Conservation (phyloP, 768 basidiomycete genomes). For the Nidularia sp. region DNA sequence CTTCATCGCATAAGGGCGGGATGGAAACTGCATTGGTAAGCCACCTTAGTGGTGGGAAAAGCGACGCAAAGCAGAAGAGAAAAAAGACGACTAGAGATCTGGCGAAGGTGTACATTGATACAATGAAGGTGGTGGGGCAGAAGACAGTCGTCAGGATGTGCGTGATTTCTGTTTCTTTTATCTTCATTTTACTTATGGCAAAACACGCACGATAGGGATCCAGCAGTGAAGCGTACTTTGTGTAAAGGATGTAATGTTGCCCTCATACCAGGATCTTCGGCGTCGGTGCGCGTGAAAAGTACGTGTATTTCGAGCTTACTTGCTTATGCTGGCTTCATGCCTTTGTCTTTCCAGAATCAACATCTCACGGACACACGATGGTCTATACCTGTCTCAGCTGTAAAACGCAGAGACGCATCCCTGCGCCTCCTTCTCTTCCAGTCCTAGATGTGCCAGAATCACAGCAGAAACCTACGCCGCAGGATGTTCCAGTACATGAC, state of each 20-base stretch:
- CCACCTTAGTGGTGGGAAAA: not conserved
- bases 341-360: conserved; percentile 17
- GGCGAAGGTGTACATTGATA: conserved; percentile 57
- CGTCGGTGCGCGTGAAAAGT: conserved; percentile 65
- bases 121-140: conserved; percentile 69
- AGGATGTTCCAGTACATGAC: not conserved
- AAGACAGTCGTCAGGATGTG: conserved; percentile 80
- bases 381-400: conserved; percentile 60
- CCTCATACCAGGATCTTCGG: conserved; percentile 66
- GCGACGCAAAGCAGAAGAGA: conserved; percentile 11
- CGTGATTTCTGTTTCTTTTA: conserved; percentile 14
- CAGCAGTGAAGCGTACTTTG: conserved; percentile 74
- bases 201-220: conserved; percentile 50
- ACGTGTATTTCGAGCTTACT: conserved; percentile 11
- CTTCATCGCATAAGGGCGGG: not conserved
- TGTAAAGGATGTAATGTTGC: conserved; percentile 67
- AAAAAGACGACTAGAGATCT: conserved; percentile 40
- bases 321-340: not conserved
- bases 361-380: conserved; percentile 50
- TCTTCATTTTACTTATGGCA: not conserved
- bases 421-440: conserved; percentile 46
- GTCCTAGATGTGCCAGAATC: not conserved
- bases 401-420: conserved; percentile 55
- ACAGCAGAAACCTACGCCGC: not conserved
- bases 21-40: not conserved